Percentiles rank a stretch among this genome's conserved stretches.
Conservation (phyloP, 768 basidiomycete species). For the Psilocybe cyanescens region DNA sequence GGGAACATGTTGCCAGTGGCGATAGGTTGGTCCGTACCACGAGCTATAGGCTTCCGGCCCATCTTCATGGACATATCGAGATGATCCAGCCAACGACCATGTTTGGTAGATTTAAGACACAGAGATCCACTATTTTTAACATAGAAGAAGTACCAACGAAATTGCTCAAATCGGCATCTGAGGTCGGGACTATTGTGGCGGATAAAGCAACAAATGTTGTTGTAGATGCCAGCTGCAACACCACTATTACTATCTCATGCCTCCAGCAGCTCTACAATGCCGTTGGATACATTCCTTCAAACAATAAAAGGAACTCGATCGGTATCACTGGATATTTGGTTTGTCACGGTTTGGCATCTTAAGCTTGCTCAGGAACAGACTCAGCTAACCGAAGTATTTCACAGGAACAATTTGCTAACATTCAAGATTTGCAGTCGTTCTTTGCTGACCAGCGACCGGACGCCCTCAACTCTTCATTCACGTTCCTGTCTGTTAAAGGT, state of each 20-base stretch:
- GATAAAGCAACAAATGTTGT: slow-evolving; percentile 34
- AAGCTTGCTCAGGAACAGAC: neutral
- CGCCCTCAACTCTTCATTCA: slow-evolving; percentile 54
- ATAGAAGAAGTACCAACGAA: slow-evolving; percentile 24
- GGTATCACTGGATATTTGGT: slow-evolving; percentile 57
- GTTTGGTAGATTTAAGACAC: slow-evolving; percentile 41
- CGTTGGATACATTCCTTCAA: slow-evolving; percentile 45
- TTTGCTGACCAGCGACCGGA: slow-evolving; percentile 50
- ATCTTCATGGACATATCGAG: slow-evolving; percentile 64
- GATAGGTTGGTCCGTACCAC: slow-evolving; percentile 68
- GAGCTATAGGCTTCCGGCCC: slow-evolving; percentile 64
- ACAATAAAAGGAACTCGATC: slow-evolving; percentile 49
- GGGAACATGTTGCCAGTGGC: slow-evolving; percentile 55
- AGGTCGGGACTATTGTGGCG: slow-evolving; percentile 17
- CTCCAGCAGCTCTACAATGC: slow-evolving; percentile 60
- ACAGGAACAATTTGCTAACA: slow-evolving; percentile 53
- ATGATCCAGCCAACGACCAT: slow-evolving; percentile 75
- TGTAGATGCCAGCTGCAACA: slow-evolving; percentile 53
- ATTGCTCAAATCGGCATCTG: slow-evolving; percentile 12
- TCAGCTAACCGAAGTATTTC: neutral
- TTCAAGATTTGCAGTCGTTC: slow-evolving; percentile 54
- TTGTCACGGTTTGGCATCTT: neutral
- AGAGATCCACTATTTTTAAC: slow-evolving; percentile 36
- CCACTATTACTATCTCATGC: slow-evolving; percentile 54
- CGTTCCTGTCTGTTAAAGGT: slow-evolving; percentile 61